Evolutionary conservation across 2,329 filamentous ascomycete species (phyloP), one percentile per base, ranked within the genome.

Genomic region (Cordyceps farinosa): DNA sequence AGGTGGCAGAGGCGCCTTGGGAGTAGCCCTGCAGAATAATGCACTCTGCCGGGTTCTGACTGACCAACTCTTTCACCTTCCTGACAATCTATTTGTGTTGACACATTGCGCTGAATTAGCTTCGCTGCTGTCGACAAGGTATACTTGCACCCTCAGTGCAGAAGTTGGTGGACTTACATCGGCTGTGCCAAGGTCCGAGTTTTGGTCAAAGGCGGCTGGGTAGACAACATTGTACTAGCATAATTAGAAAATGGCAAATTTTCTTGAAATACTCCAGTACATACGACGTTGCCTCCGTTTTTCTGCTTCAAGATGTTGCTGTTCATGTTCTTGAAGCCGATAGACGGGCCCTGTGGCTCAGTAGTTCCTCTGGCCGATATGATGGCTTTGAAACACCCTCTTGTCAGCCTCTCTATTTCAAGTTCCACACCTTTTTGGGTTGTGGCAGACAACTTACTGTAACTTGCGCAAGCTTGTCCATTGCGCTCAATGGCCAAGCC

Each of bases 11-110:
- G 29, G 57, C 57, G 32, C 57, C 57, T n/a, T 61, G 57, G n/a
- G 57, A 61, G 47, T 61, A 61, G 17, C 57, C 57, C 38, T 61
- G 45, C 13, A 61, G 45, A 36, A 61, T 61, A n/a, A 61, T 51
- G 47, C 57, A 61, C 27, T 32, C 57, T 17, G 45, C 32, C 1
- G 34, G 30, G 29, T 61, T 42, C 47, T 51, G 27, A 9, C 42
- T 27, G 1, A 61, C 30, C 30, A 32, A 3, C 22, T 61, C 57
- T 1, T 32, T 8, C 15, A 61, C 40, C 10, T 61, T 47, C 13
- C 29, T 61, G 29, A 61, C 10, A 29, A 61, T 51, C 57, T 61
- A 15, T 10, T 13, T 27, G 3, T 29, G 3, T 29, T 3, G 45
- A 7, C n/a, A 22, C n/a, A 22, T 22, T 47, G n/a, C 36, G 7